These are phyloP conservation scores for Calonectria pseudoreteaudii DNA, from an alignment of 2,329 filamentous ascomycete genomes.

Conservation along the genomic window DNA sequence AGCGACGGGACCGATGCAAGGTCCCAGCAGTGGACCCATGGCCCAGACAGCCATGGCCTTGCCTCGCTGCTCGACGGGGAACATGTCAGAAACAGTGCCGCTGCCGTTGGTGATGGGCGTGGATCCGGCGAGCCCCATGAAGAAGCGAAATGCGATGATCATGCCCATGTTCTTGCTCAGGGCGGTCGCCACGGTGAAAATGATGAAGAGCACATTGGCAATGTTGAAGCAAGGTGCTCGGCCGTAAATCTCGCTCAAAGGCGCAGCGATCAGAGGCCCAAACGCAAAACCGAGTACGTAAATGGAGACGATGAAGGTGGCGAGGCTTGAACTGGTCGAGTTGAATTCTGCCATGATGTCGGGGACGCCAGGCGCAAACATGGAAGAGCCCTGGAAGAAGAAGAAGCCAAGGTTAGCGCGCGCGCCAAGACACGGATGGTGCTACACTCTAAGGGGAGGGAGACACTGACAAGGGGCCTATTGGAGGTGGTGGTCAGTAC, in stretches of 20 bases:
- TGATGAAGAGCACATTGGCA: conserved; percentile 66
- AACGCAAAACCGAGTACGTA: conserved; percentile 64
- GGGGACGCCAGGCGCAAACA: conserved; percentile 54
- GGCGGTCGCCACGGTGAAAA: conserved; percentile 56
- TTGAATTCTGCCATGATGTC: conserved; percentile 59
- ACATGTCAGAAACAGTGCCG: conserved; percentile 75
- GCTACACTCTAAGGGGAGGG: background rate
- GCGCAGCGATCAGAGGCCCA: conserved; percentile 73
- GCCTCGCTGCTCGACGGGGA: conserved; percentile 67
- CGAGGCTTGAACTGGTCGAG: conserved; percentile 51
- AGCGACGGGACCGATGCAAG: conserved; percentile 63
- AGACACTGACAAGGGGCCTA: conserved; percentile 37
- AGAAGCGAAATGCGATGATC: conserved; percentile 72
- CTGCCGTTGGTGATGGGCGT: conserved; percentile 76
- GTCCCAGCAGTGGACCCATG: conserved; percentile 70
- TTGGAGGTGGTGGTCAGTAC: conserved; percentile 16
- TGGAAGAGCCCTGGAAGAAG: conserved; percentile 42
- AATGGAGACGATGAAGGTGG: conserved; percentile 57
- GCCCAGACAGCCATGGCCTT: conserved; percentile 74
- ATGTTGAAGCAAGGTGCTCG: conserved; percentile 53
- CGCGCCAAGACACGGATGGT: background rate
- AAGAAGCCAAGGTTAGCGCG: conserved; percentile 23
- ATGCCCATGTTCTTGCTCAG: conserved; percentile 73
- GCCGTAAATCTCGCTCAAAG: conserved; percentile 72
- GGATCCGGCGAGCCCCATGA: conserved; percentile 69